These are phyloP conservation scores for Sporothrix pseudoabietina DNA, from an alignment of 2,329 filamentous ascomycete genomes.

Conservation along the genomic window DNA sequence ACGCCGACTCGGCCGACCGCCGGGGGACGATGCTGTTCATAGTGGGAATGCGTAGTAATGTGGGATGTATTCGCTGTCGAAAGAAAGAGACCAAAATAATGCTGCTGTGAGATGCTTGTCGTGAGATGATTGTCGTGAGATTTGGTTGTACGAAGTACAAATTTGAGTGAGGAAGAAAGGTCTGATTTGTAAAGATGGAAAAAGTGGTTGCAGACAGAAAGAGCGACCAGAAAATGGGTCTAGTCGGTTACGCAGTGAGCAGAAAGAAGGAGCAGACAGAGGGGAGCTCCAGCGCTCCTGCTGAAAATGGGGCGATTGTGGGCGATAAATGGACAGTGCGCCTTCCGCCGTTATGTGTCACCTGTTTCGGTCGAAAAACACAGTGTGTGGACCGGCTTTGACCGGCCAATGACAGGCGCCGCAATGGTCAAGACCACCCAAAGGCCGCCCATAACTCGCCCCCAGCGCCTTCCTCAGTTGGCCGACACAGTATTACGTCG, in stretches of 20 bases:
- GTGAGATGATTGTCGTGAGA: not conserved
- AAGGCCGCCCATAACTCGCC: not conserved
- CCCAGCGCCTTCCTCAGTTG: not conserved
- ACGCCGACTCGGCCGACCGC: constrained; percentile 44
- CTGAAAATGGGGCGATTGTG: constrained; percentile 1
- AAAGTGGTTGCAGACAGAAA: not conserved
- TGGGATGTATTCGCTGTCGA: not conserved
- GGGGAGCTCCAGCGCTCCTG: not conserved
- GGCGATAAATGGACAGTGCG: constrained; percentile 4
- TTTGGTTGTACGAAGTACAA: not conserved
- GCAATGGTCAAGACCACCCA: constrained; percentile 39
- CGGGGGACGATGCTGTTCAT: constrained; percentile 49
- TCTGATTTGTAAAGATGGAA: not conserved
- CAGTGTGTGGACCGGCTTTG: constrained; percentile 29
- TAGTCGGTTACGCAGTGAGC: not conserved
- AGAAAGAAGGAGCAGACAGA: not conserved
- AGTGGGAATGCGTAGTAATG: not conserved
- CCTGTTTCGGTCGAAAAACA: not conserved
- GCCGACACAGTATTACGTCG: no score
- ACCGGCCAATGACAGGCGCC: constrained; percentile 38
- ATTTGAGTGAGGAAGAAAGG: not conserved
- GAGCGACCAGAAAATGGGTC: not conserved
- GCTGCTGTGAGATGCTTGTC: not conserved
- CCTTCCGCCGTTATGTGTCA: not conserved
- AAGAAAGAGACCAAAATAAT: not conserved